Conservation (phyloP, 192 early-diverging fungal species). For the Backusella circina region DNA sequence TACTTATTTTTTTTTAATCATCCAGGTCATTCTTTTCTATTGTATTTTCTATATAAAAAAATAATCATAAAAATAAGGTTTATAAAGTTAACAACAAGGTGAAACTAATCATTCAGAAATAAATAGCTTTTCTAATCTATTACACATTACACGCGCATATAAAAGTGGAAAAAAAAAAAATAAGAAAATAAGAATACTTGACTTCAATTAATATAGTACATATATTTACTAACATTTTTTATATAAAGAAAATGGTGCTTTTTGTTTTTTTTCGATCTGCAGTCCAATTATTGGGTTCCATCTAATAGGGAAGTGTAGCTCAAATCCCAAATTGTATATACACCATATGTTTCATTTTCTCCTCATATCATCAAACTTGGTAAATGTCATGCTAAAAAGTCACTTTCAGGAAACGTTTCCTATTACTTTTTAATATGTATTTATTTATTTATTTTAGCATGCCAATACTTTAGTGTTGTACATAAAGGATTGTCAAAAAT, state of each 20-base stretch:
- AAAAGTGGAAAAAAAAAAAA: background rate
- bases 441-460: background rate
- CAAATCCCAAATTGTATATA: background rate
- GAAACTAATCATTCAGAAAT: background rate
- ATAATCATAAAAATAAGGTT: no score
- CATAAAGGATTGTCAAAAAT: background rate
- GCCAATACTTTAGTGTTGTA: background rate
- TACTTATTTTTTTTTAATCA: no score
- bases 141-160: no score
- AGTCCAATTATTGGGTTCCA: background rate
- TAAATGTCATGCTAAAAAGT: background rate
- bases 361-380: background rate
- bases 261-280: background rate
- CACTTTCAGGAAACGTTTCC: background rate
- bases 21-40: no score
- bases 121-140: no score
- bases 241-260: background rate
- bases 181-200: background rate
- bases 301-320: background rate
- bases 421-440: background rate
- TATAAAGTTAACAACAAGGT: no score
- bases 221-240: background rate
- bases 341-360: background rate
- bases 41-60: no score
- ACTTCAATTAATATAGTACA: background rate